Evolutionary conservation across 192 early-diverging fungal species (phyloP).

Genomic region (Coemansia sp.): DNA sequence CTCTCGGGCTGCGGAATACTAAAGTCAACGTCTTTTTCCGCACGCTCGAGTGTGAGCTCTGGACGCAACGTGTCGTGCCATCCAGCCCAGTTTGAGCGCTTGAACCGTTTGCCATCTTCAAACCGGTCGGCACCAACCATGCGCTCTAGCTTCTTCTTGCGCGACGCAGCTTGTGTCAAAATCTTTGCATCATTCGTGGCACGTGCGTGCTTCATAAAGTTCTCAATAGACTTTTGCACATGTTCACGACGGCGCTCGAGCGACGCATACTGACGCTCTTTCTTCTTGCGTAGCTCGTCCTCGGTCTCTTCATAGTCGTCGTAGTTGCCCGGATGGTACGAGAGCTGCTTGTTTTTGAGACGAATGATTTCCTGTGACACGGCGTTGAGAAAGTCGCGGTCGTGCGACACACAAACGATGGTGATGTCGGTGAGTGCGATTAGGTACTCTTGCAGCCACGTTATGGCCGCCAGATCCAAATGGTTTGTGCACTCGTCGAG

Average conservation of each 20-base stretch:
- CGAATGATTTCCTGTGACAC: constrained; percentile 76
- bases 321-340: constrained; percentile 84
- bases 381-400: constrained; percentile 82
- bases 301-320: constrained; percentile 76
- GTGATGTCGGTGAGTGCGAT: constrained; percentile 62
- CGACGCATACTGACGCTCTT: constrained; percentile 62
- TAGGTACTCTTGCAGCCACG: constrained; percentile 87
- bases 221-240: constrained; percentile 78
- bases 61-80: constrained; percentile 56
- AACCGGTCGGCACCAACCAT: constrained; percentile 62
- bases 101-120: constrained; percentile 70
- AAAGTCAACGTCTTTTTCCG: constrained; percentile 61
- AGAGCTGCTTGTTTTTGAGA: constrained; percentile 68
- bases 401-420: constrained; percentile 86
- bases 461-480: constrained; percentile 85
- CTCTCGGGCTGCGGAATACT: constrained; percentile 68
- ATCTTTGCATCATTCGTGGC: constrained; percentile 82
- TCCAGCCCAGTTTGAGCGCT: constrained; percentile 60
- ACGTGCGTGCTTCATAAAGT: constrained; percentile 68
- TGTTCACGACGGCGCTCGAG: constrained; percentile 72
- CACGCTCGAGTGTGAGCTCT: constrained; percentile 59
- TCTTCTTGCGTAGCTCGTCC: constrained; percentile 69
- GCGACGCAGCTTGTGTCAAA: constrained; percentile 69
- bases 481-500: constrained; percentile 90
- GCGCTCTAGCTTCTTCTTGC: constrained; percentile 75